Base-by-base conservation (phyloP, 2,329 filamentous ascomycete genomes). In the Beauveria bassiana region DNA sequence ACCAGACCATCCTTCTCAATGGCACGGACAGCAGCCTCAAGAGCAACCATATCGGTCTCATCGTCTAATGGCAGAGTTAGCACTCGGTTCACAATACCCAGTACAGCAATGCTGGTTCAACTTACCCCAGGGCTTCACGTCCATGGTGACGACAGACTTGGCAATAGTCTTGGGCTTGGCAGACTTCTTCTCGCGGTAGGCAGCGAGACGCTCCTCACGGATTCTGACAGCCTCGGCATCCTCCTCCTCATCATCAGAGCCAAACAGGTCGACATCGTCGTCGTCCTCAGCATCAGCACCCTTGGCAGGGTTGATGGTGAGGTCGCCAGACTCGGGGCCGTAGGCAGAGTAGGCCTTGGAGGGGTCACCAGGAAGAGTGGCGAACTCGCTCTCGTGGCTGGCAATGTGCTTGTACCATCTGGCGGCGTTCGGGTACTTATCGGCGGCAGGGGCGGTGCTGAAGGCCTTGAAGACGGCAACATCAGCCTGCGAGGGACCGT, bases 401-500 rank as follows among this genome's bases (percentile, higher is more conserved):
- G 90, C 86, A 75, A 97, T 91, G 86, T 99, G 93, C 86, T 96
- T 96, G 87, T 96, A 97, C 95, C 95, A 99, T 78, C 95, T 89
- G 74, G 91, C 91, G 73, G 89, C 92, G 81, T 96, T 84, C 73
- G 93, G 92, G 87, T 89, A 96, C 83, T 96, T 96, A 77, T 83
- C 82, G 72, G 89, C 85, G 69, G 89, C 86, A 70, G 95, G 95
- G 64, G 86, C 78, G 70, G 82, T 79, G 73, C 83, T 87, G 76
- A 97, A 78, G 72, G 90, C 90, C 86, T 98, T 96, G 90, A 90
- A 98, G 81, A 86, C 86, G 78, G 89, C 90, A 72, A 96, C 93
- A 83, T 99, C 95, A 79, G 95, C 95, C 84, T 99, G 95, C 71
- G 91, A 91, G 71, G 93, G 88, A 67, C 78, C 78, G 74, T 79